Percentiles rank a stretch among this genome's conserved stretches.
phyloP scores from a whole-genome alignment of 1,139 yeast species.

The Hyphopichia buzzinii region DNA sequence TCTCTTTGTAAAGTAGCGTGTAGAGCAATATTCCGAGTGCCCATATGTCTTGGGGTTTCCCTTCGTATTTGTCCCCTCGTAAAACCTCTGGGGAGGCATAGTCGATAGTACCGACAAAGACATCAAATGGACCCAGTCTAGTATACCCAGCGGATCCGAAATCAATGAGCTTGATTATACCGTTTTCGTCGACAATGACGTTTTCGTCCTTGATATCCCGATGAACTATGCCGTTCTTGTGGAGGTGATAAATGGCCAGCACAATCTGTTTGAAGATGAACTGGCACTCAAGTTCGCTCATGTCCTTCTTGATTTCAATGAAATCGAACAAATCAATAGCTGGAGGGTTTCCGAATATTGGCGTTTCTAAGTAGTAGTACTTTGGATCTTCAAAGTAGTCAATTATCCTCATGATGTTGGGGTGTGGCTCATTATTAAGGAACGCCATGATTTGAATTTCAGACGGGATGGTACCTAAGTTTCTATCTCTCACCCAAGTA shows the following conservation, averaged over 20 bases:
- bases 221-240: slow-evolving; percentile 83
- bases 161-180: slow-evolving; percentile 81
- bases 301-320: slow-evolving; percentile 77
- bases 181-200: slow-evolving; percentile 77
- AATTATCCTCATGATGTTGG: slow-evolving; percentile 76
- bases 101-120: slow-evolving; percentile 94
- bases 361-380: slow-evolving; percentile 86
- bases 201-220: slow-evolving; percentile 96
- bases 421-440: slow-evolving; percentile 73
- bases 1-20: slow-evolving; percentile 89
- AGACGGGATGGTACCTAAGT: slow-evolving; percentile 87
- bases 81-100: slow-evolving; percentile 97
- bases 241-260: slow-evolving; percentile 76
- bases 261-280: slow-evolving; percentile 78
- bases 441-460: slow-evolving; percentile 92
- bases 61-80: slow-evolving; percentile 83
- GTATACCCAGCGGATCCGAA: slow-evolving; percentile 94
- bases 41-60: slow-evolving; percentile 96
- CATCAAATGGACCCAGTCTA: slow-evolving; percentile 91
- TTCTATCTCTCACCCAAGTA: slow-evolving; percentile 93
- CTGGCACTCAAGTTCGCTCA: slow-evolving; percentile 75
- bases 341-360: slow-evolving; percentile 84
- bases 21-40: slow-evolving; percentile 88
- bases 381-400: slow-evolving; percentile 92
- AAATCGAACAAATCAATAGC: slow-evolving; percentile 90